These are phyloP conservation scores for Trifolium dubium DNA, from an alignment of 306 rosid species.

Conservation along the genomic window DNA sequence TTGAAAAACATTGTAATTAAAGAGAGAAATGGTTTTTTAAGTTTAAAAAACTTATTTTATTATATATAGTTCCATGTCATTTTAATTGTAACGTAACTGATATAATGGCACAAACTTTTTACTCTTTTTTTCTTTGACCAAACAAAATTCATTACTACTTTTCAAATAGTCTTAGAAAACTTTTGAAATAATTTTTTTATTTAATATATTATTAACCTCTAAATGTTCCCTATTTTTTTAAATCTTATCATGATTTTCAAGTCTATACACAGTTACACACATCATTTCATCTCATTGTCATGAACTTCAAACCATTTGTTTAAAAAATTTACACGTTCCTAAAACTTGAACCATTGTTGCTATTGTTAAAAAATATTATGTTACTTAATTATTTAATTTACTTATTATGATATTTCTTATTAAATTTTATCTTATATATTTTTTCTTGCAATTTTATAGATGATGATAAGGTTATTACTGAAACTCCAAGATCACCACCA, in stretches of 20 bases:
- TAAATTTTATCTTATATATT: background rate
- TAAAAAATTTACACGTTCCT: too few relatives aligned
- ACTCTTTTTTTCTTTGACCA: background rate
- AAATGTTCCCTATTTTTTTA: background rate
- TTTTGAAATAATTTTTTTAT: background rate
- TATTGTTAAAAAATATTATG: background rate
- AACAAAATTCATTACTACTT: background rate
- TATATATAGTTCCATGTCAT: too few relatives aligned
- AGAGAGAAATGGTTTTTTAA: background rate
- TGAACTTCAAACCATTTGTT: too few relatives aligned
- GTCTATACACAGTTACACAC: background rate
- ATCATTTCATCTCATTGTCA: too few relatives aligned
- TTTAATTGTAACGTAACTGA: background rate
- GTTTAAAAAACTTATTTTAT: background rate
- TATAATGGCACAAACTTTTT: background rate
- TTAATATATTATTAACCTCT: background rate
- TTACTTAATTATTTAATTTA: background rate
- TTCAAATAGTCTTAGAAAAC: background rate
- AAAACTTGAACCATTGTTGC: too few relatives aligned
- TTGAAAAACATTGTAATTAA: background rate
- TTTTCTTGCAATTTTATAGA: too few relatives aligned
- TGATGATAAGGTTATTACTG: too few relatives aligned
- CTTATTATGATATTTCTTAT: background rate
- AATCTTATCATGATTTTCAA: background rate
- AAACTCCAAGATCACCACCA: too few relatives aligned